phyloP scores from a whole-genome alignment of 768 basidiomycete species.

The Auricularia cornea region DNA sequence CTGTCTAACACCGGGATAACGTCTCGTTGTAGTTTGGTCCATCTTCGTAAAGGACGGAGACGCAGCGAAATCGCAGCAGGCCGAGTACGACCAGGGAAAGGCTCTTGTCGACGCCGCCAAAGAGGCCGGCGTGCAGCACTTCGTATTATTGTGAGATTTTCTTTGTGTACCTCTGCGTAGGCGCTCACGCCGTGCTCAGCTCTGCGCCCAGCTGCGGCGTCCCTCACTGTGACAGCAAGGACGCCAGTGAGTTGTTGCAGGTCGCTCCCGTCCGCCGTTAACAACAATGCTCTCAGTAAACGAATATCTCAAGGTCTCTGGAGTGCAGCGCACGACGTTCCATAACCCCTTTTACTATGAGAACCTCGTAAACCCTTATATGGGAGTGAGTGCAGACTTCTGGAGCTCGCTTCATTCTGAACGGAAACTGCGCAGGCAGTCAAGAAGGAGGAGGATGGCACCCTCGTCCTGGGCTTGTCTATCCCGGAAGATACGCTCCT shows the following conservation, averaged over 20 bases:
- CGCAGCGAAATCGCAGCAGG: not conserved
- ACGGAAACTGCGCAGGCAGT: too few relatives aligned
- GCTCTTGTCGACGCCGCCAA: constrained; percentile 13
- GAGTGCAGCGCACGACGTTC: constrained; percentile 5
- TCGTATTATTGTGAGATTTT: constrained; percentile 7
- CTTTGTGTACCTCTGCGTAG: too few relatives aligned
- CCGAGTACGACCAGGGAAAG: constrained; percentile 11
- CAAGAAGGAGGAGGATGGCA: too few relatives aligned
- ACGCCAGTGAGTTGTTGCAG: not conserved
- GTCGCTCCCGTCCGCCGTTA: not conserved
- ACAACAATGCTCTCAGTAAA: constrained; percentile 1
- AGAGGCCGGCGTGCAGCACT: constrained; percentile 9
- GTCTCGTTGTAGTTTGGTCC: not conserved
- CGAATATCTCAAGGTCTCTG: constrained; percentile 6
- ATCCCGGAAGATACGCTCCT: too few relatives aligned
- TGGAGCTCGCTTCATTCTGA: too few relatives aligned
- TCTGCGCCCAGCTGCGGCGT: not conserved
- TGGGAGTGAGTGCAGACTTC: too few relatives aligned
- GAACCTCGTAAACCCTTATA: too few relatives aligned
- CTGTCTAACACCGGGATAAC: too few relatives aligned
- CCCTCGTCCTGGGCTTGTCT: too few relatives aligned
- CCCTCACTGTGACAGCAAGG: constrained; percentile 7
- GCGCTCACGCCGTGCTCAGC: not conserved
- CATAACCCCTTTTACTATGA: not conserved
- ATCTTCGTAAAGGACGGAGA: not conserved